Evolutionary conservation across 2,329 filamentous ascomycete genomes (phyloP), one percentile per base, ranked within the genome.

Genomic region (Penicillium brasilianum): DNA sequence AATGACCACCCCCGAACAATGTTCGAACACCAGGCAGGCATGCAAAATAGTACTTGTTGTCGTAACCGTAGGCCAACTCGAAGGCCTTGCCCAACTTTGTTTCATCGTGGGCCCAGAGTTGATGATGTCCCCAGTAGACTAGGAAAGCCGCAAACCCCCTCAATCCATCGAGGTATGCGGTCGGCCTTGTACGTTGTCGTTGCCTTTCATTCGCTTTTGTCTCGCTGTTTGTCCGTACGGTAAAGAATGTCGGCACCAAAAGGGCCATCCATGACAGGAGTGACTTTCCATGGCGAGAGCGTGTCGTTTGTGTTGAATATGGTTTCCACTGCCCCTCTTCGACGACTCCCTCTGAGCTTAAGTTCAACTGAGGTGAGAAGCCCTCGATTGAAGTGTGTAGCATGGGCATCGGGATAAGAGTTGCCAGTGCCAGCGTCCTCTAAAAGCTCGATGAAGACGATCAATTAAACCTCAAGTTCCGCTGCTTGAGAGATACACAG

Each of bases 1-100:
- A 37, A 37, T 37, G 36, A 14, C 36, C 36, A 1, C 36, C 36
- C 11, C 13, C 13, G 6, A 89, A 88, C 66, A 90, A 82, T 37
- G 80, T 78, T 30, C 89, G 81, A 36, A 91, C 72, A 1, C 81
- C 79, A 4, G 87, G 88, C 4, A 91, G 78, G 57, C 81, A 71
- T 65, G 77, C 75, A 63, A 88, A 75, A 71, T 84, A 75, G 71
- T 84, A 78, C 50, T 80, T 74, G 39, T 56, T 55, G 3, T 68
- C 55, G 49, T 66, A 69, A 18, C 84, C 81, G 63, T 80, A 89
- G 8, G 80, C 80, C 48, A 82, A 82, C 66, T 87, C 84, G n/a
- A 87, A 76, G 1, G 79, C 73, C 9, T 66, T 54, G 43, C 78
- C 77, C 41, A 76, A 74, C 0, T 70, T 68, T 1, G 63, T 71